phyloP scores from a whole-genome alignment of 768 basidiomycete species.

The Tylopilus vinaceipallidus region DNA sequence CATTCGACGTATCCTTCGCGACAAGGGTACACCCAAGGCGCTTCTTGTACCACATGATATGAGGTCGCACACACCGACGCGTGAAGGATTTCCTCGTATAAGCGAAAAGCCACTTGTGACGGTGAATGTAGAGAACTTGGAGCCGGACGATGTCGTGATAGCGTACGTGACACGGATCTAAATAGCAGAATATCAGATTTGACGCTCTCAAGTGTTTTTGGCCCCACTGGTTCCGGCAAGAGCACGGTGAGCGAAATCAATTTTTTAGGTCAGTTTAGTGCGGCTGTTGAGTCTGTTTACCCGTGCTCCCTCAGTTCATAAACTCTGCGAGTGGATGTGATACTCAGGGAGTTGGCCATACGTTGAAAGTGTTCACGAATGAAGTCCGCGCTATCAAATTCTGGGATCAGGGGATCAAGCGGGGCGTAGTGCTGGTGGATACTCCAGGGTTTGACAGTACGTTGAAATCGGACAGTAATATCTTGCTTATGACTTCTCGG shows the following conservation, averaged over 20 bases:
- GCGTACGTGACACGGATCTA: constrained; percentile 6
- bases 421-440: constrained; percentile 20
- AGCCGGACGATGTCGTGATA: constrained; percentile 7
- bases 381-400: constrained; percentile 6
- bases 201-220: constrained; percentile 18
- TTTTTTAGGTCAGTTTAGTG: no score
- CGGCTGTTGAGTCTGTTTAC: no score
- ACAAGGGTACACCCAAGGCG: not conserved
- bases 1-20: not conserved
- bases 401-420: not conserved
- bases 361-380: constrained; percentile 8
- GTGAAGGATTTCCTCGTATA: no score
- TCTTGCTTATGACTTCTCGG: constrained; percentile 10
- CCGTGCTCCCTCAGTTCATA: constrained; percentile 13
- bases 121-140: no score
- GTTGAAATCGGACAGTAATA: constrained; percentile 9
- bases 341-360: constrained; percentile 2
- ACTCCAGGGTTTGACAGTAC: constrained; percentile 26
- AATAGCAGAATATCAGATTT: not conserved
- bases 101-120: no score
- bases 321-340: not conserved
- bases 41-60: no score
- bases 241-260: constrained; percentile 4
- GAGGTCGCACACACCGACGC: no score
- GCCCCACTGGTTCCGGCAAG: constrained; percentile 16